phyloP scores from a whole-genome alignment of 208 protist species.

The Leishmania tarentolae region DNA sequence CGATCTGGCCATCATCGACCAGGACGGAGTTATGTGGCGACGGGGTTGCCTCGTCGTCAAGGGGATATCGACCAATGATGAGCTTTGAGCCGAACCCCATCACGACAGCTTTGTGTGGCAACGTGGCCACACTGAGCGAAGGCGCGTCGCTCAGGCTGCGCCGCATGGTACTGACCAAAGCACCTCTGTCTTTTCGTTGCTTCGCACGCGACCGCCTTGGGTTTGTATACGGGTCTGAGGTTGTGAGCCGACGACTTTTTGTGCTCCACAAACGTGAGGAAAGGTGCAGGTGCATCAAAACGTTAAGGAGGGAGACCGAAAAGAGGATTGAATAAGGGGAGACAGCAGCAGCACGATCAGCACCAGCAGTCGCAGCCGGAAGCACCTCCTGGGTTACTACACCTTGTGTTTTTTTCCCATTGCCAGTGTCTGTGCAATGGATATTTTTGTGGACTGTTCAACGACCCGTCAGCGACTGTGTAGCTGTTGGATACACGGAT shows the following conservation, averaged over 20 bases:
- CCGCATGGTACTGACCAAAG: slow-evolving; percentile 8
- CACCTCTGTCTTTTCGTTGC: background rate
- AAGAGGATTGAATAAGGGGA: background rate
- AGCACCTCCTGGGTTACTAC: background rate
- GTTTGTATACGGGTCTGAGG: background rate
- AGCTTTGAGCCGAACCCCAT: slow-evolving; percentile 63
- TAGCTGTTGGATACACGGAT: background rate
- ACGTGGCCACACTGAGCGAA: slow-evolving; percentile 49
- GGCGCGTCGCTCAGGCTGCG: slow-evolving; percentile 30
- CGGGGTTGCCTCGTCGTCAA: slow-evolving; percentile 25
- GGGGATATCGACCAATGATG: slow-evolving; percentile 51
- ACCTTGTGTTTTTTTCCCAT: background rate
- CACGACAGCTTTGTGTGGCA: slow-evolving; percentile 48
- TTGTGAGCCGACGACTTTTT: background rate
- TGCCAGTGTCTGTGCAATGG: background rate
- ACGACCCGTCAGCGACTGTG: background rate
- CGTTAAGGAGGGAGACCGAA: background rate
- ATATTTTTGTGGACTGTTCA: no score
- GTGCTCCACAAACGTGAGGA: background rate
- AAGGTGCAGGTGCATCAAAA: no score
- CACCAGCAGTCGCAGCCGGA: background rate
- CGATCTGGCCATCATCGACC: slow-evolving; percentile 74
- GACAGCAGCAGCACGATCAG: background rate
- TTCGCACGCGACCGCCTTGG: background rate
- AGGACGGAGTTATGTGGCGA: slow-evolving; percentile 48